These are phyloP conservation scores for Aspergillus aculeatinus DNA, from an alignment of 2,329 filamentous ascomycete genomes.

Conservation along the genomic window DNA sequence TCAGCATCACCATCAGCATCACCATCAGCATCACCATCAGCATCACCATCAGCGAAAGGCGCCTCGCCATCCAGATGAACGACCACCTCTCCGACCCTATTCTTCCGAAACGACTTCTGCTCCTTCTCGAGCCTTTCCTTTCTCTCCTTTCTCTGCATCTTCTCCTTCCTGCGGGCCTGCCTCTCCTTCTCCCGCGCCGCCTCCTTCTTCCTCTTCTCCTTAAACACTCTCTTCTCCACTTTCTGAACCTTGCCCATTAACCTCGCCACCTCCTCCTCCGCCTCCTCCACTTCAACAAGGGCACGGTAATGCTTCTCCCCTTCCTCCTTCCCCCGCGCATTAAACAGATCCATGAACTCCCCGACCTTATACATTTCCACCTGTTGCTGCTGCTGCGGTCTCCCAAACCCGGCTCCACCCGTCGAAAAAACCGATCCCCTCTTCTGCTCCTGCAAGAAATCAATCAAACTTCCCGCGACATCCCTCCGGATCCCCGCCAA, in stretches of 20 bases:
- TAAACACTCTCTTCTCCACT: constrained; percentile 19
- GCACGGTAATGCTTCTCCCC: constrained; percentile 25
- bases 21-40: background rate
- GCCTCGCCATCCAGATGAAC: constrained; percentile 36
- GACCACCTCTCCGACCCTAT: constrained; percentile 34
- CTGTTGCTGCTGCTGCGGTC: constrained; percentile 21
- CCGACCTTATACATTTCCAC: constrained; percentile 32
- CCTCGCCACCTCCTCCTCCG: constrained; percentile 27
- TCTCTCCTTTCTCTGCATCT: background rate
- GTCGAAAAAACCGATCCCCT: background rate
- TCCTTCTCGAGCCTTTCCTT: constrained; percentile 31
- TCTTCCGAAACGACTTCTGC: constrained; percentile 37
- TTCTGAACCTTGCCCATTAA: background rate
- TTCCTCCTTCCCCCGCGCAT: constrained; percentile 27
- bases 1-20: background rate
- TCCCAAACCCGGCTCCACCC: constrained; percentile 10
- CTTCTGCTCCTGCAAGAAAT: constrained; percentile 38
- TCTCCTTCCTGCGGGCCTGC: constrained; percentile 18
- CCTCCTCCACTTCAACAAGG: constrained; percentile 22
- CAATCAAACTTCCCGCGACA: constrained; percentile 23
- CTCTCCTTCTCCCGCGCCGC: constrained; percentile 25
- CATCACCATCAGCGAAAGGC: background rate
- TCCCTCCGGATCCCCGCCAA: constrained; percentile 28
- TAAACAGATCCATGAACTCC: constrained; percentile 38
- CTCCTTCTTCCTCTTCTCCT: constrained; percentile 24